These are phyloP conservation scores for carrot (Daucus carota) DNA, from an alignment of 129 eudicot genomes.

Conservation along the genomic window DNA sequence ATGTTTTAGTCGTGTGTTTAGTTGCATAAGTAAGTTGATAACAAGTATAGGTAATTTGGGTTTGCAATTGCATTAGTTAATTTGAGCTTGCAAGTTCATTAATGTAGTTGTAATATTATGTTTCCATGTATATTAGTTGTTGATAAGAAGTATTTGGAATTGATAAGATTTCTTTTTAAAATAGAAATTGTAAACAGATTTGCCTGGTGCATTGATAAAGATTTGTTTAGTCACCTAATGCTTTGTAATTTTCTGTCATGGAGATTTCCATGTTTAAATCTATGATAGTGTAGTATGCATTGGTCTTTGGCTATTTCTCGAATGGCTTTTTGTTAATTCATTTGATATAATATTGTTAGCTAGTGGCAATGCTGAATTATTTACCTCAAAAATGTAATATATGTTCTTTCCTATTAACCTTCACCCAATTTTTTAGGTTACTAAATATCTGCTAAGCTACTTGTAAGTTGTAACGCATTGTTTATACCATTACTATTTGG, in stretches of 20 bases:
- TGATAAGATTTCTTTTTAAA: too few relatives aligned
- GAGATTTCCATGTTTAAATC: neutral
- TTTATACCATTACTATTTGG: neutral
- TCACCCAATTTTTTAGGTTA: neutral
- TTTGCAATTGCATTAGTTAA: neutral
- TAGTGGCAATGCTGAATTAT: too few relatives aligned
- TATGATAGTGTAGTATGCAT: neutral
- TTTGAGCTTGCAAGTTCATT: neutral
- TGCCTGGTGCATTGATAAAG: neutral
- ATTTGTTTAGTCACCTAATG: neutral
- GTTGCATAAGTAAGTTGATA: neutral
- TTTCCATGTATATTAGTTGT: neutral
- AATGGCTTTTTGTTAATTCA: too few relatives aligned
- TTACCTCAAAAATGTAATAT: too few relatives aligned
- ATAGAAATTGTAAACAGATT: neutral
- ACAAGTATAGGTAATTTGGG: neutral
- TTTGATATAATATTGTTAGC: neutral
- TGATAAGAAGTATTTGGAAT: neutral
- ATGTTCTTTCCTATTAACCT: too few relatives aligned
- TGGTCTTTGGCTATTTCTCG: neutral
- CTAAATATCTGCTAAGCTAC: neutral
- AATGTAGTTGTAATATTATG: neutral
- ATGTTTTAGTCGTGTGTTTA: neutral
- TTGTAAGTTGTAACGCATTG: neutral
- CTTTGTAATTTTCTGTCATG: too few relatives aligned